phyloP scores from a whole-genome alignment of 148 eudicot species.

The Rhododendron williamsianum region DNA sequence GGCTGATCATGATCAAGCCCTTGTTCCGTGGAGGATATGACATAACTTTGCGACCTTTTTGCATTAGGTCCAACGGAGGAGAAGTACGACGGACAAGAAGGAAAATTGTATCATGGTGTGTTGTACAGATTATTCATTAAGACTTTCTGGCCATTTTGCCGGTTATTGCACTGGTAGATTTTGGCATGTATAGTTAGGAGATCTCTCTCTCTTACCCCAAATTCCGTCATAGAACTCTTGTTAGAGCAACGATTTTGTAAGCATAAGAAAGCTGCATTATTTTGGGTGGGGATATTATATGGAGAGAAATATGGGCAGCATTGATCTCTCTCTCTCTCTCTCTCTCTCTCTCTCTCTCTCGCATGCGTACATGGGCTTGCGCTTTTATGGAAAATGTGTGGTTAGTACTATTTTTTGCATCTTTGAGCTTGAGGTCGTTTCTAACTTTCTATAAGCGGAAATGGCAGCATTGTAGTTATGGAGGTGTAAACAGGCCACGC shows the following conservation, averaged over 20 bases:
- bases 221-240: background rate
- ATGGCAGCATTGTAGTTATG: too few species aligned
- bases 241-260: slow-evolving; percentile 6
- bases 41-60: background rate
- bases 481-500: background rate
- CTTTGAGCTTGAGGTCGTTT: background rate
- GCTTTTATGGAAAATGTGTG: too few species aligned
- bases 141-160: slow-evolving; percentile 14
- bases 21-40: background rate
- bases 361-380: too few species aligned
- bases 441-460: background rate
- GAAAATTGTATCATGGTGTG: slow-evolving; percentile 5
- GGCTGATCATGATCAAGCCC: background rate
- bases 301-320: slow-evolving; percentile 1
- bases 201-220: background rate
- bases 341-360: background rate
- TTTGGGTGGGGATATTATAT: background rate
- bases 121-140: slow-evolving; percentile 24
- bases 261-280: background rate
- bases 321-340: background rate
- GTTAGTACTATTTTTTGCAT: background rate
- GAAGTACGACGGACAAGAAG: slow-evolving; percentile 5
- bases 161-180: slow-evolving; percentile 14
- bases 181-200: slow-evolving; percentile 10
- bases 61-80: background rate